Conservation (phyloP, 805 yeast genomes). For the Teunomyces lycoperdinae region DNA sequence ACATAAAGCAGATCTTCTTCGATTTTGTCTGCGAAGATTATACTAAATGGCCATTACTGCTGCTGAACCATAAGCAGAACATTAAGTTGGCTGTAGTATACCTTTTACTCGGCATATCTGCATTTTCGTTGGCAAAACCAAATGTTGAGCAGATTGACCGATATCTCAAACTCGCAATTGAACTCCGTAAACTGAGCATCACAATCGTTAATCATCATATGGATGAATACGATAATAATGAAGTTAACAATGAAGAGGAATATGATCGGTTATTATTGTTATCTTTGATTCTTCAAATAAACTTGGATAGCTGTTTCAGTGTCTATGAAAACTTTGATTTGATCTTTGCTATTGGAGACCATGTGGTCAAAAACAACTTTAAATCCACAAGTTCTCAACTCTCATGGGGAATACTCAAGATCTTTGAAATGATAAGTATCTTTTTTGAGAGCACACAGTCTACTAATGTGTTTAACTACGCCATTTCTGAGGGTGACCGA, state of each 20-base stretch:
- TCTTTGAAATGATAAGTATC: slow-evolving; percentile 31
- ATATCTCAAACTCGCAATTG: slow-evolving; percentile 28
- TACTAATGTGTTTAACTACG: slow-evolving; percentile 46
- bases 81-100: slow-evolving; percentile 24
- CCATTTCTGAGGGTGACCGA: slow-evolving; percentile 32
- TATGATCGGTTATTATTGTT: slow-evolving; percentile 35
- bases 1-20: slow-evolving; percentile 25
- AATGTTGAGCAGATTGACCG: slow-evolving; percentile 14
- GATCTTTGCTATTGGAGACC: slow-evolving; percentile 41
- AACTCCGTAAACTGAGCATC: slow-evolving; percentile 34
- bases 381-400: slow-evolving; percentile 6
- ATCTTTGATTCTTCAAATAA: slow-evolving; percentile 35
- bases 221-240: slow-evolving; percentile 36
- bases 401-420: slow-evolving; percentile 22
- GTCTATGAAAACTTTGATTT: slow-evolving; percentile 43
- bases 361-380: slow-evolving; percentile 19
- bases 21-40: slow-evolving; percentile 28
- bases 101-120: slow-evolving; percentile 22
- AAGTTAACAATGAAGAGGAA: slow-evolving; percentile 6
- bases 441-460: slow-evolving; percentile 49
- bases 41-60: slow-evolving; percentile 6
- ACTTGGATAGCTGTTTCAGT: slow-evolving; percentile 36
- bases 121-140: slow-evolving; percentile 13
- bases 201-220: slow-evolving; percentile 37
- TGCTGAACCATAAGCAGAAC: slow-evolving; percentile 8